Base-by-base conservation (phyloP, 2,329 filamentous ascomycete species). In the Rutstroemia sp. region DNA sequence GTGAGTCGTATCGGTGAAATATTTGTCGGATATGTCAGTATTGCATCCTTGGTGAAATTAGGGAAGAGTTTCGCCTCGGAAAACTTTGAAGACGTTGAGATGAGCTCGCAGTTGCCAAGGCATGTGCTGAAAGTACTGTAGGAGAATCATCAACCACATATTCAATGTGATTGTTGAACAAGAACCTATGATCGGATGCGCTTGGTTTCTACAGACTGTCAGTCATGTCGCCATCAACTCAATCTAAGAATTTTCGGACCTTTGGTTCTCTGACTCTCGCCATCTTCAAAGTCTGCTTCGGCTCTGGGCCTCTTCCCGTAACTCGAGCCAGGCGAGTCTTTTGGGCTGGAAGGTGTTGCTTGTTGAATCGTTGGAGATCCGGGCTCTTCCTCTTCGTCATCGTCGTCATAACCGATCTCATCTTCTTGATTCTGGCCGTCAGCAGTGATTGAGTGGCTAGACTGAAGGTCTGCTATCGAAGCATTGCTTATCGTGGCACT, bases 401-500 rank as follows among this genome's bases (percentile, higher is more conserved):
- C 62, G 40, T 68, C 63, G 27, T 67, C 65, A 38, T 68, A 67
- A 45, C 62, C 63, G 50, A 67, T 65, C 60, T 67, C 66, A 54
- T 69, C 67, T 44, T 61, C 59, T 44, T 63, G 42, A 25, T 62
- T 59, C 23, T 55, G 55, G n/a, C 67, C 54, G 14, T 40, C 56
- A 38, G 67, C 63, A 9, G 67, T 61, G 30, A 67, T 66, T 42
- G 69, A 68, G 53, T 73, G 70, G 48, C 51, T 51, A 14, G 46
- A 56, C 48, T 52, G 48, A 6, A 30, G n/a, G 23, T 56, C 54
- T 21, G 39, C 27, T 17, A 39, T 46, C 5, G 54, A 56, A 17
- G 39, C 54, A 39, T 56, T 56, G 25, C 54, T 71, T 49, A 65
- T 66, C 9, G 70, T 66, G 10, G 71, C 73, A 19, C 65, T 68